Evolutionary conservation across 2,329 filamentous ascomycete species (phyloP).

Genomic region (Pseudopyricularia javanii): DNA sequence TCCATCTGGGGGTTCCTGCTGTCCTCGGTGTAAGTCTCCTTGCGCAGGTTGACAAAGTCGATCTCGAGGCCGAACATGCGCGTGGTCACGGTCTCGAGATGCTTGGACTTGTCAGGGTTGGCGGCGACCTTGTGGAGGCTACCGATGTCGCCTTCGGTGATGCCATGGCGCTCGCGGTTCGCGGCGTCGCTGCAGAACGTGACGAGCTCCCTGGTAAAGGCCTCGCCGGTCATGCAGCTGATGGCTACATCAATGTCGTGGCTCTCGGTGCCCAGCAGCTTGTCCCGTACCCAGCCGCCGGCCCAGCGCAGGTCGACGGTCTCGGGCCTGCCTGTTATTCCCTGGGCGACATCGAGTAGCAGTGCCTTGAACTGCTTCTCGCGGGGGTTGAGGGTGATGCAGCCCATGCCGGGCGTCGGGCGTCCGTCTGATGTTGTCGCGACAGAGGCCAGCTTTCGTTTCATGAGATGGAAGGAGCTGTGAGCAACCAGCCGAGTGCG

Average conservation of each 20-base stretch:
- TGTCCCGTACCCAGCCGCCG: conserved; percentile 81
- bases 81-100: conserved; percentile 83
- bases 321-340: conserved; percentile 33
- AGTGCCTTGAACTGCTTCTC: conserved; percentile 65
- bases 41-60: conserved; percentile 87
- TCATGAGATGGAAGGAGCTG: conserved; percentile 5
- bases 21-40: conserved; percentile 81
- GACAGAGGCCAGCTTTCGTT: conserved; percentile 6
- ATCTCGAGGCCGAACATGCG: conserved; percentile 78
- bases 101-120: conserved; percentile 94
- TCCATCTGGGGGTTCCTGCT: conserved; percentile 87
- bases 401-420: background rate
- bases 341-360: conserved; percentile 68
- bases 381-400: conserved; percentile 46
- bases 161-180: conserved; percentile 48
- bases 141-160: conserved; percentile 48
- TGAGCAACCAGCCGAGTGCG: background rate
- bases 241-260: conserved; percentile 80
- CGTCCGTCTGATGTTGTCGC: background rate
- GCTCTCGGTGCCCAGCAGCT: conserved; percentile 58
- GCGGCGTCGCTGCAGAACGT: conserved; percentile 52
- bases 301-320: conserved; percentile 59
- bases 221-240: conserved; percentile 71
- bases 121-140: conserved; percentile 78
- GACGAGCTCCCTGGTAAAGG: conserved; percentile 58